Base-by-base conservation (phyloP, 305 asterid genomes). In the Fraxinus greggii region DNA sequence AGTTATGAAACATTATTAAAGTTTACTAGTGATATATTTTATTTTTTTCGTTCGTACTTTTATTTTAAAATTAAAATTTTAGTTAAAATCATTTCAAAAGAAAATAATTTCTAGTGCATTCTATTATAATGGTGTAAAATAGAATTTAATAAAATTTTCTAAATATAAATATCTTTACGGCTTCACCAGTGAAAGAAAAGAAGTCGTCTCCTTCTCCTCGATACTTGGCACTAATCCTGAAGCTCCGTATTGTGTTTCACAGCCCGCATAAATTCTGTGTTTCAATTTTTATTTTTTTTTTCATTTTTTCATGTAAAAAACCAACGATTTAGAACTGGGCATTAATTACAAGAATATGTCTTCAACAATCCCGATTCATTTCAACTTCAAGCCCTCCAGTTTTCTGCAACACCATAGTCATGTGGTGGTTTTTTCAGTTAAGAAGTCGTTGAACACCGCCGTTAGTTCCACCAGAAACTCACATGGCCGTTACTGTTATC, bases 311-410 rank as follows among this genome's bases (percentile, higher is more conserved):
- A 7, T 19, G 67, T 56, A 1, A 56, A 63, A 56, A 19, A 63
- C 29, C 31, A 63, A 63, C 70, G 26, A 19, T 21, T 61, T 9
- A 10, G 72, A 63, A 24, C 33, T 63, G 72, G 17, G 31, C 1
- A 24, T 63, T 63, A 26, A 63, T 75, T 40, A 21, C 78, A 45
- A 75, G 51, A 74, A 79, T 1, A 93, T 93, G 97, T 87, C 91
- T 59, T 79, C 87, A 29, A 70, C 84, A 81, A 72, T 90, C 82
- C 86, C 93, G 59, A 72, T 88, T 67, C 88, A 86, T 67, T 63
- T 90, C 83, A 90, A 88, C 72, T 87, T 90, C 79, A 87, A 86
- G 81, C 91, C 89, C 75, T 88, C 89, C 65, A 85, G 70, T 79
- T 78, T 82, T 72, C 15, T 79, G 31, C 80, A 76, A 23, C 80